These are phyloP conservation scores for Forsythia viridissima DNA, from an alignment of 257 asterid genomes.

Conservation along the genomic window DNA sequence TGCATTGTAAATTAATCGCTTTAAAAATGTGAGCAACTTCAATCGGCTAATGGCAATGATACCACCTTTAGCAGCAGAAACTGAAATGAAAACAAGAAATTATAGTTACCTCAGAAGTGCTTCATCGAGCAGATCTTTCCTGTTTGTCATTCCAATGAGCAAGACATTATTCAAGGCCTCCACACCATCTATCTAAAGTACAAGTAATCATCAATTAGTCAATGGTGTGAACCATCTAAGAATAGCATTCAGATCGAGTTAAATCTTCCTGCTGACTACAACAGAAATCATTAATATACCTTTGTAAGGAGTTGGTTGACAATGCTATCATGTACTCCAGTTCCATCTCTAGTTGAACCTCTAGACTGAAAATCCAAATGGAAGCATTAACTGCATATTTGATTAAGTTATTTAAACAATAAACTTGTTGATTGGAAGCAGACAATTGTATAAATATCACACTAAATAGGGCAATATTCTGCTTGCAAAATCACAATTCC, in stretches of 20 bases:
- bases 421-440: conserved; percentile 20
- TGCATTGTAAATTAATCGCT: not conserved
- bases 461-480: not conserved
- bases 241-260: conserved; percentile 16
- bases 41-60: not conserved
- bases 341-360: conserved; percentile 99
- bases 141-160: conserved; percentile 98
- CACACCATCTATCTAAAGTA: conserved; percentile 95
- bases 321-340: conserved; percentile 99
- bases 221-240: conserved; percentile 19
- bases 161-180: conserved; percentile 95
- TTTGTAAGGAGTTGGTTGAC: conserved; percentile 97
- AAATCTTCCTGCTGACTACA: conserved; percentile 20
- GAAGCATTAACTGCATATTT: conserved; percentile 19
- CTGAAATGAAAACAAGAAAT: conserved; percentile 17
- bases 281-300: conserved; percentile 50
- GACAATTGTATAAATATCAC: conserved; percentile 6
- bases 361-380: conserved; percentile 69
- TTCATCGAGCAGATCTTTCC: conserved; percentile 97
- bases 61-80: conserved; percentile 16
- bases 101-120: conserved; percentile 83
- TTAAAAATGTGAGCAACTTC: not conserved
- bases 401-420: conserved; percentile 15
- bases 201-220: conserved; percentile 28
- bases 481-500: not conserved